A percentile compares a stretch with the other conserved stretches of the same genome.
Evolutionary conservation across 495 filamentous ascomycete genomes (phyloP).

Genomic region (Recurvomyces mirabilis): DNA sequence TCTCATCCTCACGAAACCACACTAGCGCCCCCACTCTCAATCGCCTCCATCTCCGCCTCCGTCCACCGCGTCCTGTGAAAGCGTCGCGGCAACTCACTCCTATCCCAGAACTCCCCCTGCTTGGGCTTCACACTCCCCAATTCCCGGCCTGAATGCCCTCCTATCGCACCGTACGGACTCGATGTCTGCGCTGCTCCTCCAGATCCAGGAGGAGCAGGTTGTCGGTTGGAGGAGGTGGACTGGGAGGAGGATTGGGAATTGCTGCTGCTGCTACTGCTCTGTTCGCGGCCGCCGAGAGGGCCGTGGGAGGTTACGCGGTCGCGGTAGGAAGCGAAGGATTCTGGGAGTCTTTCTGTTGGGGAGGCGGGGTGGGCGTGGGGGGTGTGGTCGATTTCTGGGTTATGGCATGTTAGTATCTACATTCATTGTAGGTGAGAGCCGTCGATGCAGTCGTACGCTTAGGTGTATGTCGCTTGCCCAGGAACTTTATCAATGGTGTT

Average conservation of each 20-base stretch:
- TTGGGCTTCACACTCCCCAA: slow-evolving; percentile 61
- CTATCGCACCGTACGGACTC: slow-evolving; percentile 41
- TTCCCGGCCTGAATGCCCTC: slow-evolving; percentile 50
- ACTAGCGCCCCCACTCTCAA: slow-evolving; percentile 84
- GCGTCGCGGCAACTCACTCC: slow-evolving; percentile 69
- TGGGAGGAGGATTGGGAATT: background rate
- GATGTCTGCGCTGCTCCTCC: slow-evolving; percentile 7
- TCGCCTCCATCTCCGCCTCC: slow-evolving; percentile 80
- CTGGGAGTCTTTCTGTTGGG: slow-evolving; percentile 47
- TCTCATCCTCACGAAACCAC: slow-evolving; percentile 43
- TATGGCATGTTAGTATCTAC: slow-evolving; percentile 14
- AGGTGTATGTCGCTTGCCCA: slow-evolving; percentile 76
- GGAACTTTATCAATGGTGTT: slow-evolving; percentile 65
- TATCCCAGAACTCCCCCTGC: slow-evolving; percentile 75
- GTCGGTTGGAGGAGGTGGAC: background rate
- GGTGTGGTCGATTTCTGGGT: slow-evolving; percentile 57
- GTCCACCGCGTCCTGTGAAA: slow-evolving; percentile 66
- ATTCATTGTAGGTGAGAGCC: too few species aligned
- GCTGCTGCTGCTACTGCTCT: too few species aligned
- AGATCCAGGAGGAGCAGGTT: slow-evolving; percentile 3
- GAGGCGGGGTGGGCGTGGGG: slow-evolving; percentile 55
- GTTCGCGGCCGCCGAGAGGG: slow-evolving; percentile 52
- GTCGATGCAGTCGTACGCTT: slow-evolving; percentile 46
- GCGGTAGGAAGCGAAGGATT: slow-evolving; percentile 83
- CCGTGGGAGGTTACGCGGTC: slow-evolving; percentile 89